A percentile compares a stretch with the other conserved stretches of the same genome.
phyloP scores from a whole-genome alignment of 106 monocot species.

The Dendrobium officinale region DNA sequence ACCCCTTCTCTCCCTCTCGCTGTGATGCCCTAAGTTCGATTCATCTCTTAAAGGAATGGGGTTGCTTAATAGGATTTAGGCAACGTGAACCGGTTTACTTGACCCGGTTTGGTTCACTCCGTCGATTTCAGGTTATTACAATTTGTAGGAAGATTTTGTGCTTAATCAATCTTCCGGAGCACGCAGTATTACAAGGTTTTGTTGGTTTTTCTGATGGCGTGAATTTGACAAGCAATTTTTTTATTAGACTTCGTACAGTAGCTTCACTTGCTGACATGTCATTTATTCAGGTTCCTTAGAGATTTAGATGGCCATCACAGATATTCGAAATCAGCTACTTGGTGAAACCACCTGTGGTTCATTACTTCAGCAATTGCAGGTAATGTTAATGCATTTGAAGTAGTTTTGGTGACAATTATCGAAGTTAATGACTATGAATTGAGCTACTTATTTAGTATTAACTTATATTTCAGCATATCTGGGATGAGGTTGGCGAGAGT shows the following conservation, averaged over 20 bases:
- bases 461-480: constrained; percentile 53
- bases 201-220: too few species aligned
- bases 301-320: constrained; percentile 34
- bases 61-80: too few species aligned
- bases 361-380: constrained; percentile 69
- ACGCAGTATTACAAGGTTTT: neutral
- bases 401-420: neutral
- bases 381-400: neutral
- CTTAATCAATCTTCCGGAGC: neutral
- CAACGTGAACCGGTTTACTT: too few species aligned
- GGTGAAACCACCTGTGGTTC: constrained; percentile 49
- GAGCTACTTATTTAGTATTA: neutral
- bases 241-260: neutral
- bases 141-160: neutral
- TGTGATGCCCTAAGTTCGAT: too few species aligned
- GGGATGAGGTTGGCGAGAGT: constrained; percentile 97
- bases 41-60: neutral
- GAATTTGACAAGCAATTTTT: too few species aligned
- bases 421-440: neutral
- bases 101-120: too few species aligned
- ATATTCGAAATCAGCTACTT: constrained; percentile 19
- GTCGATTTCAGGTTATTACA: too few species aligned
- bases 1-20: too few species aligned
- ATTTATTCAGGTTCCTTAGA: constrained; percentile 7
- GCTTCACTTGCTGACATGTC: neutral